phyloP scores from a whole-genome alignment of 1,284 basidiomycete genomes.

The Macrocystidia cucumis region DNA sequence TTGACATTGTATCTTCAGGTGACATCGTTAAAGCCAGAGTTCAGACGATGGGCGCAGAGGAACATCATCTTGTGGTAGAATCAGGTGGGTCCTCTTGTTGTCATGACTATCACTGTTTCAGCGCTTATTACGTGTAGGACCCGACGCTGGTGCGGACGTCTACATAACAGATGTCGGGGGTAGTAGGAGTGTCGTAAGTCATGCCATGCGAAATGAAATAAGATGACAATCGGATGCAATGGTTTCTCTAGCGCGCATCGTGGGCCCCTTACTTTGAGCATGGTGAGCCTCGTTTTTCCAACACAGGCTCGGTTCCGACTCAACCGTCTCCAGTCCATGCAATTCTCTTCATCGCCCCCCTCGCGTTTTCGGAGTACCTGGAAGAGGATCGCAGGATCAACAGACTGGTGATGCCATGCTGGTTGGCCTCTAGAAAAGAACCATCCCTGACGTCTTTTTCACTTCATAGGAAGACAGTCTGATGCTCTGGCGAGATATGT shows the following conservation, averaged over 20 bases:
- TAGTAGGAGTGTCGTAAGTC: slow-evolving; percentile 39
- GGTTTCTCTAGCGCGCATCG: slow-evolving; percentile 34
- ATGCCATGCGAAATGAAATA: neutral
- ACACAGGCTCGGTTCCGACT: neutral
- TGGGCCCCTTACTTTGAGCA: slow-evolving; percentile 68
- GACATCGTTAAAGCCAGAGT: slow-evolving; percentile 63
- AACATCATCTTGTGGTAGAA: slow-evolving; percentile 53
- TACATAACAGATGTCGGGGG: slow-evolving; percentile 68
- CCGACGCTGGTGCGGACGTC: slow-evolving; percentile 40
- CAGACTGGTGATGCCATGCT: slow-evolving; percentile 21
- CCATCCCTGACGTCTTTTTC: slow-evolving; percentile 1
- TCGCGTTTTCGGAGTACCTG: slow-evolving; percentile 34
- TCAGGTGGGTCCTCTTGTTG: slow-evolving; percentile 25
- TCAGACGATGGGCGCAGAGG: slow-evolving; percentile 61
- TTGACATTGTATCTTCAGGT: slow-evolving; percentile 18
- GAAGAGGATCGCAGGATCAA: slow-evolving; percentile 37
- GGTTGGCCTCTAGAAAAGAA: neutral
- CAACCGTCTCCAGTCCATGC: slow-evolving; percentile 27
- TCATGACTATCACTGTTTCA: neutral
- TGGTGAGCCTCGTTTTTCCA: slow-evolving; percentile 19
- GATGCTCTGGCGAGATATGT: slow-evolving; percentile 55
- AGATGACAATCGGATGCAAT: neutral
- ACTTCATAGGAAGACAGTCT: slow-evolving; percentile 66
- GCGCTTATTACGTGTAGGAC: slow-evolving; percentile 13
- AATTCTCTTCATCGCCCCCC: slow-evolving; percentile 38